A percentile compares a stretch with the other conserved stretches of the same genome.
These are phyloP conservation scores for Zoysia japonica DNA, from an alignment of 176 grass and related monocot species.

Conservation along the genomic window DNA sequence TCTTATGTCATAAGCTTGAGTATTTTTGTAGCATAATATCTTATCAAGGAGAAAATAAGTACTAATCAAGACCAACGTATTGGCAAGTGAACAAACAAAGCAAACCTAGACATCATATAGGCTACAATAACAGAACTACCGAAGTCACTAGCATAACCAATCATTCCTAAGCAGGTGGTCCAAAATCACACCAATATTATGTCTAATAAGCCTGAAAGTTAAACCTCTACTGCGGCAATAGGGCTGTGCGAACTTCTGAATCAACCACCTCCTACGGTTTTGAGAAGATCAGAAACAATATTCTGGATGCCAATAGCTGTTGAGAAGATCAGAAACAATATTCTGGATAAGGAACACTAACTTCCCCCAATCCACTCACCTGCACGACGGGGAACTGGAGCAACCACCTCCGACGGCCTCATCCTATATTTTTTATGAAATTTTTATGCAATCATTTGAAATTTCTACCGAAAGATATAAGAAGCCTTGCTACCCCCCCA, in stretches of 20 bases:
- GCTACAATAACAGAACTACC: no score
- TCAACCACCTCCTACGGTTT: neutral
- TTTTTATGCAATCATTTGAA: no score
- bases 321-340: conserved; percentile 7
- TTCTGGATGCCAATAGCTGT: no score
- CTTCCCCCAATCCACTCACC: conserved; percentile 41
- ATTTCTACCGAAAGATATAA: no score
- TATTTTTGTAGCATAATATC: no score
- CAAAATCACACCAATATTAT: neutral
- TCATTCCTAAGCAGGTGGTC: conserved; percentile 6
- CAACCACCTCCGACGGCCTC: conserved; percentile 46
- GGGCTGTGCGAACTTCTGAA: neutral
- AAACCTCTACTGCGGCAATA: neutral
- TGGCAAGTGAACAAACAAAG: no score
- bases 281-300: conserved; percentile 7
- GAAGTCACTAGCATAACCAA: neutral
- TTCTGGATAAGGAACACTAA: conserved; percentile 27
- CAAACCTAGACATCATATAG: neutral
- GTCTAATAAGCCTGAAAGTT: neutral
- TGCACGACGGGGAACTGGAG: conserved; percentile 57
- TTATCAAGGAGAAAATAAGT: no score
- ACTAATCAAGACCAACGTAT: no score
- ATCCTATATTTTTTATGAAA: no score
- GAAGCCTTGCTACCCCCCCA: no score
- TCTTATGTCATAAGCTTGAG: no score